Conservation (phyloP, 2,329 filamentous ascomycete species). For the Aaosphaeria arxii region DNA sequence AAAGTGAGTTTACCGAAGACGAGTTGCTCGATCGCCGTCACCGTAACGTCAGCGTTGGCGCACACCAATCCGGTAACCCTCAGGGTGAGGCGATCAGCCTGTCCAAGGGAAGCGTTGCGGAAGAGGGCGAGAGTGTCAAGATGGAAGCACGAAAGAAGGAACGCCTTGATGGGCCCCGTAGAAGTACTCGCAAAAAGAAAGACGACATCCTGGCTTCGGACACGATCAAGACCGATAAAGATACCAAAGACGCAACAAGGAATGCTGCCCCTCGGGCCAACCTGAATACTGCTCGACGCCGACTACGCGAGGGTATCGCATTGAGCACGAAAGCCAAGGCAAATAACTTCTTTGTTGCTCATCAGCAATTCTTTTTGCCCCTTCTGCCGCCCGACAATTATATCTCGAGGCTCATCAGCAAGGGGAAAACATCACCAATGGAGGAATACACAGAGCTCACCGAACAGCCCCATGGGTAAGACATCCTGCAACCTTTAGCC, state of each 20-base stretch:
- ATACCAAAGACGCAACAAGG: background rate
- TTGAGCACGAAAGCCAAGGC: conserved; percentile 42
- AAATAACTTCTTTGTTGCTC: conserved; percentile 44
- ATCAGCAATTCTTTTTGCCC: conserved; percentile 47
- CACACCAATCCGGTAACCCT: too few species aligned
- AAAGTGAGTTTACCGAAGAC: too few species aligned
- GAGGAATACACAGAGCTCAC: conserved; percentile 41
- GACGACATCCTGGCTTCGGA: conserved; percentile 29
- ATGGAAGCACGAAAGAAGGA: conserved; percentile 28
- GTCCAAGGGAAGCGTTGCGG: too few species aligned
- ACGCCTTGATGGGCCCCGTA: conserved; percentile 11
- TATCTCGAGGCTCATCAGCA: conserved; percentile 36
- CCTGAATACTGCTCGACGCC: conserved; percentile 38
- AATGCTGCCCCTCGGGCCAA: conserved; percentile 11
- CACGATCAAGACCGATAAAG: conserved; percentile 13
- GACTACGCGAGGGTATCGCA: conserved; percentile 42
- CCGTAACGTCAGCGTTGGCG: too few species aligned
- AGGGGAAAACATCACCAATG: conserved; percentile 17
- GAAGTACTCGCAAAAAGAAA: conserved; percentile 22
- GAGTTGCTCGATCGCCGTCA: too few species aligned
- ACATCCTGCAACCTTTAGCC: background rate
- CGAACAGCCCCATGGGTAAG: conserved; percentile 43
- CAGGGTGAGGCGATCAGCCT: too few species aligned
- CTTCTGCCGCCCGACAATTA: conserved; percentile 45
- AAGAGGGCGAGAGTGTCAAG: conserved; percentile 11